These are phyloP conservation scores for Ceratocystis alfenasii DNA, from an alignment of 2,329 filamentous ascomycete genomes.

Conservation along the genomic window DNA sequence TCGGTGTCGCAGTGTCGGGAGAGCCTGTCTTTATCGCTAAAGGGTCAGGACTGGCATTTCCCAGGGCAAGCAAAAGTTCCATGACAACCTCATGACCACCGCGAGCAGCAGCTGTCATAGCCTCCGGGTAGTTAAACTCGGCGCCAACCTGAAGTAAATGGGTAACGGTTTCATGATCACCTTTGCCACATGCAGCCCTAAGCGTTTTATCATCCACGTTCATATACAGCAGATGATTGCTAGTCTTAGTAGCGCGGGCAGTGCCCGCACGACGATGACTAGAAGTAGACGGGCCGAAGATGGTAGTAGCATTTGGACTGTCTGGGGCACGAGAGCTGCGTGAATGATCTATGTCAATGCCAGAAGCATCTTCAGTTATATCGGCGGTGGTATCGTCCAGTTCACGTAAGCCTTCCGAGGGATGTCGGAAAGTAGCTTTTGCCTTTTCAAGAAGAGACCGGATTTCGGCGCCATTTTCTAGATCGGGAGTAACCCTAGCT, in stretches of 20 bases:
- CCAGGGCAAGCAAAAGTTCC: constrained; percentile 61
- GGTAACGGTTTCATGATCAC: constrained; percentile 50
- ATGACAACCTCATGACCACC: constrained; percentile 84
- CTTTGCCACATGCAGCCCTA: constrained; percentile 46
- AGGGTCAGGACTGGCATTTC: constrained; percentile 56
- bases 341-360: constrained; percentile 28
- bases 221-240: constrained; percentile 52
- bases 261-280: constrained; percentile 42
- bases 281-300: constrained; percentile 24
- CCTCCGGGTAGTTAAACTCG: constrained; percentile 61
- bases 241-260: constrained; percentile 50
- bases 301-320: constrained; percentile 27
- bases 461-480: constrained; percentile 70
- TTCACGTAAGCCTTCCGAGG: constrained; percentile 23
- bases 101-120: constrained; percentile 80
- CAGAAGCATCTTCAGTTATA: constrained; percentile 41
- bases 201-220: constrained; percentile 50
- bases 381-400: constrained; percentile 13
- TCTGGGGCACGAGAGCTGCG: constrained; percentile 46
- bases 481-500: constrained; percentile 63
- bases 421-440: constrained; percentile 19
- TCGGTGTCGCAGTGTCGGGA: constrained; percentile 72
- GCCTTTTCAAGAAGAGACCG: constrained; percentile 38
- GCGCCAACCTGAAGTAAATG: constrained; percentile 51
- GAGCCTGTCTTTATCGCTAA: constrained; percentile 47